Conservation (phyloP, 78 protist genomes). For the Monosiga brevicollis region DNA sequence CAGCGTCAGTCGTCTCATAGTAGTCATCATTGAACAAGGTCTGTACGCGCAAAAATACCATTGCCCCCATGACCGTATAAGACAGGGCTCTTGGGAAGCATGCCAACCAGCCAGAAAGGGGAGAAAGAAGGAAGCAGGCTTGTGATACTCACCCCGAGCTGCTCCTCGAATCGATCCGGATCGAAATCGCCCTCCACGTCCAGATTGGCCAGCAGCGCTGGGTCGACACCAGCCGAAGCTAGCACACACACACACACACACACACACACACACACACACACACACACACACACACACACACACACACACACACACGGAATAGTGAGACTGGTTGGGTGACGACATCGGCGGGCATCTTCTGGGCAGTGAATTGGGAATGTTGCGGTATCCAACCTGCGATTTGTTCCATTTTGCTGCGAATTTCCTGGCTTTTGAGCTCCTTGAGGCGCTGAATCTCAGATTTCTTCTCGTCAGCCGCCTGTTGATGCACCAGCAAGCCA, state of each 20-base stretch:
- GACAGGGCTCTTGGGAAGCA: too few species aligned
- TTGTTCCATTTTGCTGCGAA: background rate
- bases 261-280: background rate
- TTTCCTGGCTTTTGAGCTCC: constrained; percentile 23
- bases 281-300: background rate
- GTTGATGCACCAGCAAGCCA: background rate
- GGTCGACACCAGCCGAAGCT: background rate
- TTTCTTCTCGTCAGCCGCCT: background rate
- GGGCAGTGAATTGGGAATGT: background rate
- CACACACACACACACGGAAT: background rate
- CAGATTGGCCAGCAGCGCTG: background rate
- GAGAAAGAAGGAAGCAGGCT: too few species aligned
- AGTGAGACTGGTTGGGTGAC: background rate
- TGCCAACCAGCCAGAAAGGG: too few species aligned
- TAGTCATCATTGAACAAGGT: constrained; percentile 20
- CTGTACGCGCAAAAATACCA: too few species aligned
- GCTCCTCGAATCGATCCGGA: constrained; percentile 26
- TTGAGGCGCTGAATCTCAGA: constrained; percentile 27
- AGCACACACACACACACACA: background rate
- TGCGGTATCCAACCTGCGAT: background rate
- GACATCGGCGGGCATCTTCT: background rate
- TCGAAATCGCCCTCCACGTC: constrained; percentile 47
- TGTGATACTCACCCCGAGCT: background rate
- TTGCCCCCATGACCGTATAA: too few species aligned
- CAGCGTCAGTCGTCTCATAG: constrained; percentile 5